These are phyloP conservation scores for Alternaria dauci DNA, from an alignment of 2,329 filamentous ascomycete species.

Conservation along the genomic window DNA sequence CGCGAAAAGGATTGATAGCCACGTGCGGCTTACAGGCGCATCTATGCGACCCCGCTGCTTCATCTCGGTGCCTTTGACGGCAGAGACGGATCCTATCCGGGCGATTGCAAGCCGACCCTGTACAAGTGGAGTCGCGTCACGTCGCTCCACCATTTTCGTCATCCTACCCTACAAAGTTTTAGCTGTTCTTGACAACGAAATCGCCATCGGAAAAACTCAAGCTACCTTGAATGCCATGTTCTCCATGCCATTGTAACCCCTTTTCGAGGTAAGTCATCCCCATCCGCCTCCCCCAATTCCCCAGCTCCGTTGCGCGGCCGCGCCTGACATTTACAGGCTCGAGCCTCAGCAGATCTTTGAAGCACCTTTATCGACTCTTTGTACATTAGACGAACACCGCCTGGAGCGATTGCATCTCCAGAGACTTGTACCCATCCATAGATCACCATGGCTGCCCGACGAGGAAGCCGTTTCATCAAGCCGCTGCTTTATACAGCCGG, in stretches of 20 bases:
- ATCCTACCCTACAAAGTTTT: conserved; percentile 2
- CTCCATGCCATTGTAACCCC: conserved; percentile 21
- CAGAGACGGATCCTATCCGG: not conserved
- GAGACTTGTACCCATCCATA: conserved; percentile 7
- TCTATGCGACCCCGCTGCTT: not conserved
- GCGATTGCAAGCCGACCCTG: not conserved
- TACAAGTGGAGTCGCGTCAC: not conserved
- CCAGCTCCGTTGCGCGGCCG: conserved; percentile 31
- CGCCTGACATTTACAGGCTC: conserved; percentile 21
- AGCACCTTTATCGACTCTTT: conserved; percentile 13
- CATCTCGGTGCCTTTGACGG: not conserved
- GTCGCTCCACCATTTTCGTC: conserved; percentile 15
- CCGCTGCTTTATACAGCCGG: conserved; percentile 67
- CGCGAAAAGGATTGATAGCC: conserved; percentile 1
- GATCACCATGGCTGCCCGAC: conserved; percentile 45
- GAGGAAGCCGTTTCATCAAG: conserved; percentile 60
- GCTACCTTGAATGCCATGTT: conserved; percentile 20
- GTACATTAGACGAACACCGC: conserved; percentile 14
- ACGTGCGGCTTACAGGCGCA: not conserved
- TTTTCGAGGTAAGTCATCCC: conserved; percentile 22
- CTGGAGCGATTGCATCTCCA: conserved; percentile 11
- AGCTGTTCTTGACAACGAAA: not conserved
- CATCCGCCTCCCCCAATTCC: not conserved
- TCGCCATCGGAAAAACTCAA: conserved; percentile 19
- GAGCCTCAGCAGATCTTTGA: conserved; percentile 27